Evolutionary conservation across 192 early-diverging fungal genomes (phyloP).

Genomic region (Endogone sp.): DNA sequence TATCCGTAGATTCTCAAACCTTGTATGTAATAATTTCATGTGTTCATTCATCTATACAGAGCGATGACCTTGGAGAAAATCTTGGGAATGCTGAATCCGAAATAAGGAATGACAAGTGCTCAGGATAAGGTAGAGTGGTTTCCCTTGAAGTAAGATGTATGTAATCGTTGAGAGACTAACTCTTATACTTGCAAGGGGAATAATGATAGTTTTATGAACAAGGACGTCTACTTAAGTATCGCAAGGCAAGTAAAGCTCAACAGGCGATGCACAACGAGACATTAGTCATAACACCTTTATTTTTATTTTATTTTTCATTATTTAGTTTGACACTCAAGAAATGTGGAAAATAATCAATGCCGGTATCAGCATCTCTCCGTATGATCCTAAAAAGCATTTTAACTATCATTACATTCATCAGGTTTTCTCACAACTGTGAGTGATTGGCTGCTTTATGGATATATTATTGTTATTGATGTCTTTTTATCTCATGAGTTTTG

Average conservation of each 20-base stretch:
- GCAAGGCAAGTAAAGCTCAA: background rate
- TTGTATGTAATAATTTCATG: no score
- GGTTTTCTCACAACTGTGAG: constrained; percentile 1
- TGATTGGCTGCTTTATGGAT: background rate
- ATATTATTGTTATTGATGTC: constrained; percentile 4
- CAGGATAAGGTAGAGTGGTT: background rate
- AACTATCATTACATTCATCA: constrained; percentile 9
- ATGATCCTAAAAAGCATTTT: constrained; percentile 13
- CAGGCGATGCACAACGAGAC: background rate
- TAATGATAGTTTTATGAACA: background rate
- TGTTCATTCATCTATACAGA: background rate
- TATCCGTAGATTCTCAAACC: no score
- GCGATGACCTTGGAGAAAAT: background rate
- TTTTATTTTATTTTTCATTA: background rate
- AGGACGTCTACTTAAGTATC: background rate
- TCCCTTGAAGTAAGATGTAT: background rate
- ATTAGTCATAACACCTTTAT: background rate
- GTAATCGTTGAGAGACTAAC: background rate
- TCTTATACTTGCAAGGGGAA: background rate
- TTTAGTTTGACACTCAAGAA: background rate
- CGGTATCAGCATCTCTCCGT: constrained; percentile 3
- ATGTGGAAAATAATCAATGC: constrained; percentile 11
- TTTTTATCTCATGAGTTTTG: constrained; percentile 4
- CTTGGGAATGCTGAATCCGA: no score
- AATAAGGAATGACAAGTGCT: no score